Evolutionary conservation across 768 basidiomycete species (phyloP), one percentile per base, ranked within the genome.

Genomic region (Pulveroboletus sp.): DNA sequence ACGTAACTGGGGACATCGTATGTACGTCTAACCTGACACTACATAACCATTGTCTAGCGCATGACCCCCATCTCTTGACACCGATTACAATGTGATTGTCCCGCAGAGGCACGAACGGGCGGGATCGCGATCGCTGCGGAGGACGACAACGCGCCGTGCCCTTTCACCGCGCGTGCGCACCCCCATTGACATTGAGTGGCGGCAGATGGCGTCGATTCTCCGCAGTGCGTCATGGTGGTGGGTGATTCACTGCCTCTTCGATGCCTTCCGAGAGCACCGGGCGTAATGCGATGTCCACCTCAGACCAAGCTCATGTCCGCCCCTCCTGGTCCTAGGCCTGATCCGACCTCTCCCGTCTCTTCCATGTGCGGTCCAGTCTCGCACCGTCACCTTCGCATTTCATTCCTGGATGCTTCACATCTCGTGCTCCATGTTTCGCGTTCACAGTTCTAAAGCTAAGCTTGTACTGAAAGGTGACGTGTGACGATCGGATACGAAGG

Each of bases 341-440:
- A 62, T 65, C 63, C 63, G 61, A 46, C 48, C 6, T 7, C 17
- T 59, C 39, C 56, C 59, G 61, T 47, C 46, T 32, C 33, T 54
- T 57, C 48, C 51, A 43, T 18, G 14, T 40, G 36, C 31, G 43
- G 15, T 33, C 38, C 26, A 39, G 40, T 36, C 30, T 39, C 38
- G 41, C 49, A 51, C 46, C 12, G 11, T 45, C 45, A 12, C 39
- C 6, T 12, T 40, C 47, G 26, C 39, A n/a, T 4, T 56, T 55
- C 35, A 40, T 56, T 39, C 18, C 31, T 43, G 14, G 31, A 21
- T 31, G 33, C 43, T 49, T 32, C 47, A 37, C 24, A 9, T 54
- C 24, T 51, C 41, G 10, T 38, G 39, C 39, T 31, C 39, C 43
- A 47, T 37, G 38, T 21, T 37, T 46, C 28, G 37, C 30, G 12